phyloP scores from a whole-genome alignment of 129 eudicot species.

The Saussurea involucrata region DNA sequence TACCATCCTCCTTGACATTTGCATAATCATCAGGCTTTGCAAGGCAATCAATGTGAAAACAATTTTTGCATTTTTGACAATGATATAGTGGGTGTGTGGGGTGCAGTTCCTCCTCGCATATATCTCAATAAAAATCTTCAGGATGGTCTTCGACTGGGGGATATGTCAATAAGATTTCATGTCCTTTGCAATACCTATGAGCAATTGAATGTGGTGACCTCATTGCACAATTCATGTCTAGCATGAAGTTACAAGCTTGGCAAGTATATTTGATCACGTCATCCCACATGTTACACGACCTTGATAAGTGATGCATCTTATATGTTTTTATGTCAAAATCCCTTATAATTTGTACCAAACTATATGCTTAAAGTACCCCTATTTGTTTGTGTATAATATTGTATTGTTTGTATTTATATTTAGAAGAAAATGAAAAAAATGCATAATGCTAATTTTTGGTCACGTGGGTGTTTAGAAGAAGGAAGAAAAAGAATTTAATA shows the following conservation, averaged over 20 bases:
- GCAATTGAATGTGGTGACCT: not conserved
- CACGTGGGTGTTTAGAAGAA: too few relatives aligned
- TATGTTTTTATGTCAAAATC: too few relatives aligned
- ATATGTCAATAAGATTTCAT: not conserved
- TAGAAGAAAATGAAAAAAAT: too few relatives aligned
- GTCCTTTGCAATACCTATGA: conserved; percentile 23
- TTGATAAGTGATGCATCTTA: not conserved
- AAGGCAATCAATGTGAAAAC: too few relatives aligned
- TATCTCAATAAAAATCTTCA: conserved; percentile 6
- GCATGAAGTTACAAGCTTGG: not conserved
- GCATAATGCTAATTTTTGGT: too few relatives aligned
- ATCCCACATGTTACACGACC: not conserved
- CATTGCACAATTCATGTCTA: not conserved
- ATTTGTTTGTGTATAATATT: too few relatives aligned
- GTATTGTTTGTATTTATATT: too few relatives aligned
- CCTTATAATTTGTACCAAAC: too few relatives aligned
- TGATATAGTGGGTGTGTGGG: not conserved
- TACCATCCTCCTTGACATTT: not conserved
- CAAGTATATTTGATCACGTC: not conserved
- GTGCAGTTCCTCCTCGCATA: conserved; percentile 1
- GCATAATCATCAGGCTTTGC: too few relatives aligned
- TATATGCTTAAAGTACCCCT: too few relatives aligned
- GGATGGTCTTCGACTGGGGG: not conserved
- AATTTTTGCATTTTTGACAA: conserved; percentile 5
- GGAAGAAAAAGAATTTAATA: too few relatives aligned